Evolutionary conservation across 2,329 filamentous ascomycete genomes (phyloP).

Genomic region (Septoria linicola): DNA sequence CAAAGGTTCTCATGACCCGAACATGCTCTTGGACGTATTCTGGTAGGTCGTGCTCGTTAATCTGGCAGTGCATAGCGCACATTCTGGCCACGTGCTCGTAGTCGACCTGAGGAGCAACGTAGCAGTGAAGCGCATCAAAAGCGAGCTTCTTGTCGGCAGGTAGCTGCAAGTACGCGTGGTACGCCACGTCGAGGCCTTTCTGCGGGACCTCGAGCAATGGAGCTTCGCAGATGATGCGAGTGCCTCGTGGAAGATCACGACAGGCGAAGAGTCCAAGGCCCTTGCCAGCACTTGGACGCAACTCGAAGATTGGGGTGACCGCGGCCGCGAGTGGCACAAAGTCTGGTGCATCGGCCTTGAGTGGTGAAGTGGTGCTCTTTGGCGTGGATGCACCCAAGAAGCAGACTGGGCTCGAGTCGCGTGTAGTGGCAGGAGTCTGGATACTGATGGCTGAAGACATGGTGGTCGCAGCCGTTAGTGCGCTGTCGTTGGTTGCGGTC

Average conservation of each 20-base stretch:
- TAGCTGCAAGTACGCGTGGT: conserved; percentile 27
- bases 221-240: conserved; percentile 30
- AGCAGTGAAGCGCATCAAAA: conserved; percentile 27
- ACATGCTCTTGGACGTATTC: conserved; percentile 22
- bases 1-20: conserved; percentile 30
- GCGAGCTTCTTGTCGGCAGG: conserved; percentile 15
- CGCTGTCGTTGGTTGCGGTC: neutral
- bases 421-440: neutral
- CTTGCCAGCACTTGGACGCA: conserved; percentile 23
- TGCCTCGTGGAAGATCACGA: conserved; percentile 26
- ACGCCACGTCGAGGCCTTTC: conserved; percentile 20
- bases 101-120: conserved; percentile 19
- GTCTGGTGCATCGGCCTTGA: conserved; percentile 6
- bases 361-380: conserved; percentile 1
- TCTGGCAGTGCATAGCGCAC: conserved; percentile 9
- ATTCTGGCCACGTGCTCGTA: conserved; percentile 23
- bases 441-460: neutral
- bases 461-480: neutral
- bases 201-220: conserved; percentile 25
- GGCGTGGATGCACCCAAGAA: neutral
- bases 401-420: neutral
- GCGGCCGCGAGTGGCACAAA: conserved; percentile 2
- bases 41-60: conserved; percentile 15
- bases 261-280: conserved; percentile 32
- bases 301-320: conserved; percentile 14